Evolutionary conservation across 2,329 filamentous ascomycete species (phyloP).

Genomic region (Xylariaceae sp.): DNA sequence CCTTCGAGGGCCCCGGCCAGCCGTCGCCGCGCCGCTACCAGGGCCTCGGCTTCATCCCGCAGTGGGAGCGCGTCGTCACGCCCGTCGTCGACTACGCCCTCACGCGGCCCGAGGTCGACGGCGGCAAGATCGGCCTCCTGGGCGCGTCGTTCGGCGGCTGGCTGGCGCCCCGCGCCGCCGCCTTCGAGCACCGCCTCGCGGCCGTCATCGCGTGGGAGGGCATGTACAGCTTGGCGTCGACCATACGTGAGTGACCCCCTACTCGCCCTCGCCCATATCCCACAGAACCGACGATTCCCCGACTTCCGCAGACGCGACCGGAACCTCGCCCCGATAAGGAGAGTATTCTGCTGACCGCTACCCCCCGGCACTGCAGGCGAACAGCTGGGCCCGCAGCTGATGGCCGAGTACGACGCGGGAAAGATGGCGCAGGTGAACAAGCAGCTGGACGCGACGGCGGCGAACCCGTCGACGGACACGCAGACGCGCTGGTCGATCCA

Average conservation of each 20-base stretch:
- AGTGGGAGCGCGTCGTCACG: slow-evolving; percentile 14
- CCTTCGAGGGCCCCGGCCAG: slow-evolving; percentile 10
- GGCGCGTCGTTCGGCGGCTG: slow-evolving; percentile 13
- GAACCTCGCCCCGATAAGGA: no score
- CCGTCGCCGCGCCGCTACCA: slow-evolving; percentile 12
- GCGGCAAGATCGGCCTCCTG: slow-evolving; percentile 7
- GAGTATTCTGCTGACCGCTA: no score
- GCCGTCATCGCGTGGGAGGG: slow-evolving; percentile 12
- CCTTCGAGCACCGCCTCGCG: slow-evolving; percentile 17
- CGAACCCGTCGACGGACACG: slow-evolving; percentile 8
- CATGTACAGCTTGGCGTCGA: slow-evolving; percentile 12
- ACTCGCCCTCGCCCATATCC: no score
- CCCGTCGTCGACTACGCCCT: slow-evolving; percentile 12
- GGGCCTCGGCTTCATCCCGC: slow-evolving; percentile 12
- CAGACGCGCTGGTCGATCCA: slow-evolving; percentile 22
- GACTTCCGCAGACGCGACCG: no score
- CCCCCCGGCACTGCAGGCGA: slow-evolving; percentile 1
- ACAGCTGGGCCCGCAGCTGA: slow-evolving; percentile 12
- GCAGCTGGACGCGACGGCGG: neutral
- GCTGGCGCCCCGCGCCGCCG: slow-evolving; percentile 19
- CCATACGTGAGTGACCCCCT: no score
- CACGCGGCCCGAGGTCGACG: slow-evolving; percentile 8
- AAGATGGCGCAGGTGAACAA: slow-evolving; percentile 11
- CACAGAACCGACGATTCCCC: no score
- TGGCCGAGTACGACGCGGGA: slow-evolving; percentile 9